These are phyloP conservation scores for Rugonectria rugulosa DNA, from an alignment of 2,329 filamentous ascomycete genomes.

Conservation along the genomic window DNA sequence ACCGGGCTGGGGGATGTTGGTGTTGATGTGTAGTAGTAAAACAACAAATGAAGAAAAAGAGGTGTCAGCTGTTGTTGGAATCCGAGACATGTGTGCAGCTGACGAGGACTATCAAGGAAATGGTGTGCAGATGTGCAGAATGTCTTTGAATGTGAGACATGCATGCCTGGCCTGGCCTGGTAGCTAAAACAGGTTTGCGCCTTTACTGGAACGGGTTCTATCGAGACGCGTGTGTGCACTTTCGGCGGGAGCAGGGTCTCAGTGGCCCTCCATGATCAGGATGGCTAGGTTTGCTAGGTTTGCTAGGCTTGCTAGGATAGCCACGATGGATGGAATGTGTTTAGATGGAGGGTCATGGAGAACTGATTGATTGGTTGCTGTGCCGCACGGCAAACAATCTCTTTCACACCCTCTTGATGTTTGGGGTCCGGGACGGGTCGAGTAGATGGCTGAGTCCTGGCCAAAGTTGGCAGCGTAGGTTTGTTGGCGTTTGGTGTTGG, in stretches of 20 bases:
- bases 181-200: too few relatives aligned
- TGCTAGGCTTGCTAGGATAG: not conserved
- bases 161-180: not conserved
- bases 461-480: too few relatives aligned
- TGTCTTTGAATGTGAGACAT: constrained; percentile 13
- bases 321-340: too few relatives aligned
- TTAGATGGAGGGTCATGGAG: too few relatives aligned
- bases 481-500: not conserved
- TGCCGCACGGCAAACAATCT: not conserved
- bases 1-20: constrained; percentile 4
- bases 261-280: constrained; percentile 4
- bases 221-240: not conserved
- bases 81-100: constrained; percentile 8
- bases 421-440: not conserved
- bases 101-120: not conserved
- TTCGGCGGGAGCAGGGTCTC: constrained; percentile 4
- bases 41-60: not conserved
- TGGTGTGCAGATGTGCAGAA: constrained; percentile 3
- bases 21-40: not conserved
- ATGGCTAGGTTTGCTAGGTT: too few relatives aligned
- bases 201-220: too few relatives aligned
- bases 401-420: not conserved
- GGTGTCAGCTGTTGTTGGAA: constrained; percentile 14
- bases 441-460: too few relatives aligned
- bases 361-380: constrained; percentile 16